Conservation (phyloP, 345 rosid species). For the Citropsis articulata region DNA sequence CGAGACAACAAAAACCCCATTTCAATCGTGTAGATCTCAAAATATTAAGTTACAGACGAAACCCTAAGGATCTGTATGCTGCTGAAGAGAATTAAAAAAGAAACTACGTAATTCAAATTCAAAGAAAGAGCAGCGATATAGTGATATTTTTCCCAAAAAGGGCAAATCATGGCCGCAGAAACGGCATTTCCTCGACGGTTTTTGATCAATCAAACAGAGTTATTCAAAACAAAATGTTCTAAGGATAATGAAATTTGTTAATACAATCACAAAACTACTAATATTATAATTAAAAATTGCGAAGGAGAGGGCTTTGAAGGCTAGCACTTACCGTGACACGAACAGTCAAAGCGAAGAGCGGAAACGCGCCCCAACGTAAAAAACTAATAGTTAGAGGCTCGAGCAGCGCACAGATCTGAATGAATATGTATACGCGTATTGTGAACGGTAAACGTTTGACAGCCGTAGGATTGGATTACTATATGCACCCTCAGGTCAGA, state of each 20-base stretch:
- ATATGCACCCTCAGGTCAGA: background rate
- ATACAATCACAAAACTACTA: background rate
- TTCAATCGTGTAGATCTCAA: background rate
- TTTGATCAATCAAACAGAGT: background rate
- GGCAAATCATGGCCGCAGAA: too few relatives aligned
- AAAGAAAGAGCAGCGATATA: too few relatives aligned
- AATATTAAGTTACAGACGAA: background rate
- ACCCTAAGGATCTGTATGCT: background rate
- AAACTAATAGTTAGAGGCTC: too few relatives aligned
- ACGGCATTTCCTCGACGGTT: background rate
- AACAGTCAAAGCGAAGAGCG: background rate
- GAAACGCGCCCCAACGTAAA: background rate
- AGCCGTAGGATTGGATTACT: slow-evolving; percentile 9
- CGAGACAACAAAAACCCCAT: background rate
- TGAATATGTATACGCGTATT: background rate
- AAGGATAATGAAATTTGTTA: background rate
- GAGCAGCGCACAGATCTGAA: background rate
- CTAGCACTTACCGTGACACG: slow-evolving; percentile 7
- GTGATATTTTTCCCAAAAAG: too few relatives aligned
- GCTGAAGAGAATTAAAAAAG: background rate
- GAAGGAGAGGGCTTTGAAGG: background rate
- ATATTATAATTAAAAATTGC: background rate
- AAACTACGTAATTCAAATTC: too few relatives aligned
- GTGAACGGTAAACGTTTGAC: background rate
- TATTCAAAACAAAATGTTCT: background rate